These are phyloP conservation scores for Lanmaoa pseudosensibilis DNA, from an alignment of 768 basidiomycete genomes.

Conservation along the genomic window DNA sequence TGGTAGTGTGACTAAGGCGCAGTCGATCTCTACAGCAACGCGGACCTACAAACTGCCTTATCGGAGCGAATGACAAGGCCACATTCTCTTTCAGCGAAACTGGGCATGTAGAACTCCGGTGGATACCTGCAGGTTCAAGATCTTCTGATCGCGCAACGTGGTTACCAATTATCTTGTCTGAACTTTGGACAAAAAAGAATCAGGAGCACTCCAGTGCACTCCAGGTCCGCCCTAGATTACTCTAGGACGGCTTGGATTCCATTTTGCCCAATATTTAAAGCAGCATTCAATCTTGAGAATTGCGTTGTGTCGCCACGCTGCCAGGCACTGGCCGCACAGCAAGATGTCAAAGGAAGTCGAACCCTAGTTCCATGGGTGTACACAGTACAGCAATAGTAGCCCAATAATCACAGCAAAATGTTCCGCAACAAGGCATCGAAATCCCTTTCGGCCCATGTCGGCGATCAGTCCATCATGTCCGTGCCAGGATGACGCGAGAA, in stretches of 20 bases:
- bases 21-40: conserved; percentile 16
- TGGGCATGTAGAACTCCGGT: background rate
- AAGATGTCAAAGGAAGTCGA: background rate
- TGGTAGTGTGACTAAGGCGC: conserved; percentile 7
- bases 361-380: conserved; percentile 5
- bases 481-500: background rate
- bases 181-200: too few species aligned
- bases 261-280: too few species aligned
- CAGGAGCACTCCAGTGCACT: too few species aligned
- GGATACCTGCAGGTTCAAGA: too few species aligned
- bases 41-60: conserved; percentile 19
- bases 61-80: conserved; percentile 3
- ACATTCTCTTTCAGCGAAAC: conserved; percentile 9
- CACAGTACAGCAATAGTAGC: background rate
- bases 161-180: too few species aligned
- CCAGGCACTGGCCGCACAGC: conserved; percentile 18
- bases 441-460: background rate
- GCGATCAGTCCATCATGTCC: background rate
- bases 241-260: too few species aligned
- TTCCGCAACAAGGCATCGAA: background rate
- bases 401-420: background rate
- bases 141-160: background rate
- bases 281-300: too few species aligned
- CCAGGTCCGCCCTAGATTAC: too few species aligned
- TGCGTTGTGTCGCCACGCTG: background rate